Evolutionary conservation across 257 asterid species (phyloP).

Genomic region (Pogostemon cablin): DNA sequence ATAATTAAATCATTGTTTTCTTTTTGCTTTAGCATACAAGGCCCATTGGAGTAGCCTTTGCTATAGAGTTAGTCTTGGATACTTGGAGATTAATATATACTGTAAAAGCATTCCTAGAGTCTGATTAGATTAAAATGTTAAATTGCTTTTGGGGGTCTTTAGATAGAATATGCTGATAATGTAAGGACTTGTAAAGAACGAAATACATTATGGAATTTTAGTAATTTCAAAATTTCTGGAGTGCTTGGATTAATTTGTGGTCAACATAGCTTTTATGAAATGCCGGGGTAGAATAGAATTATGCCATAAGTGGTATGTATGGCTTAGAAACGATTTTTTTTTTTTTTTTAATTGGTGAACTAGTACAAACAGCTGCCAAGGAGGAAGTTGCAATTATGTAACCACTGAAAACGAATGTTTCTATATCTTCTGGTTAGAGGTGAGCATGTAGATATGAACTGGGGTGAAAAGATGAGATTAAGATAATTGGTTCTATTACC

Average conservation of each 20-base stretch:
- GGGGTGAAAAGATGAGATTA: conserved; percentile 5
- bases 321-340: not conserved
- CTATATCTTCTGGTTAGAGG: not conserved
- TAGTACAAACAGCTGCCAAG: not conserved
- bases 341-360: not conserved
- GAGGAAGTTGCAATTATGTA: not conserved
- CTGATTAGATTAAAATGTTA: conserved; percentile 21
- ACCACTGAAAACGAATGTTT: not conserved
- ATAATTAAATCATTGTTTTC: not conserved
- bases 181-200: conserved; percentile 1
- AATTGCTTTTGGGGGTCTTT: not conserved
- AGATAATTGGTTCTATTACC: not conserved
- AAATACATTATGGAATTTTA: not conserved
- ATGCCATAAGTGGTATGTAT: not conserved
- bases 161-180: not conserved
- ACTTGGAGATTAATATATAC: conserved; percentile 4
- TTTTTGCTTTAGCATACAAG: not conserved
- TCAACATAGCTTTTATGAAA: not conserved
- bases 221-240: conserved; percentile 13
- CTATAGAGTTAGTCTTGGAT: conserved; percentile 21
- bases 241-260: not conserved
- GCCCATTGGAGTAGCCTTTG: conserved; percentile 8
- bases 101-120: conserved; percentile 1
- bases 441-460: not conserved
- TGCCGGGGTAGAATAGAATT: not conserved